Base-by-base conservation (phyloP, 148 eudicot species). In the Spergularia bocconei region DNA sequence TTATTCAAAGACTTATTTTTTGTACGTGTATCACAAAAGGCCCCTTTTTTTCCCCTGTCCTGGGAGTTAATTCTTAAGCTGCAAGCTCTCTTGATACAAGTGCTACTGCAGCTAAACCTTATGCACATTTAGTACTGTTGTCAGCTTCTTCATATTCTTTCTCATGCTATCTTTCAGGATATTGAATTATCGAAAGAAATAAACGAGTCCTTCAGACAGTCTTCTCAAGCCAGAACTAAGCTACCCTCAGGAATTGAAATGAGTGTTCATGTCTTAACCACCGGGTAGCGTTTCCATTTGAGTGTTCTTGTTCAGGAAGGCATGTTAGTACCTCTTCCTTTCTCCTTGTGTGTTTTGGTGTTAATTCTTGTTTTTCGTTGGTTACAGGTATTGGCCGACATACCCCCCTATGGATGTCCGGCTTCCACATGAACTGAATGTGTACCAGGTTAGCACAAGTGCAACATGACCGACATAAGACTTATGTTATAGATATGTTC, bases 261-360 rank as follows among this genome's bases (percentile, higher is more conserved):
- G 98, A 92, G 97, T 78, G 98, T 94, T 68, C 98, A 94, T 81
- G 97, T 94, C 79, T 82, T 94, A 71, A 94, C 98, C 69, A 94
- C 98, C 12, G 98, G 98, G 97, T 91, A 84, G 47, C 83, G 54
- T 76, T 77, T 50, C 36, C 15, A 9, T 53, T 47, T 16, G 33
- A 14, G 16, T 59, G 13, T 29, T 79, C 19, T 59, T 68, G 14
- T 23, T 17, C 0, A 4, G 5, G 25, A 14, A 9, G 47, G 13
- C 44, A 15, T 13, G 36, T 11, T 12, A 13, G 39, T 19, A 16
- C 50, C 44, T 54, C 20, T 50, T 11, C 14, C 67, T 69, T 9
- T 21, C 54, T 38, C 8, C 41, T 16, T 79, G 67, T 48, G 61
- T 62, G 61, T 54, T 72, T 53, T 39, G 69, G 55, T 79, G 50